Percentiles rank a stretch among this genome's conserved stretches.
Evolutionary conservation across 345 rosid genomes (phyloP).

Genomic region (Fremontodendron californicum): DNA sequence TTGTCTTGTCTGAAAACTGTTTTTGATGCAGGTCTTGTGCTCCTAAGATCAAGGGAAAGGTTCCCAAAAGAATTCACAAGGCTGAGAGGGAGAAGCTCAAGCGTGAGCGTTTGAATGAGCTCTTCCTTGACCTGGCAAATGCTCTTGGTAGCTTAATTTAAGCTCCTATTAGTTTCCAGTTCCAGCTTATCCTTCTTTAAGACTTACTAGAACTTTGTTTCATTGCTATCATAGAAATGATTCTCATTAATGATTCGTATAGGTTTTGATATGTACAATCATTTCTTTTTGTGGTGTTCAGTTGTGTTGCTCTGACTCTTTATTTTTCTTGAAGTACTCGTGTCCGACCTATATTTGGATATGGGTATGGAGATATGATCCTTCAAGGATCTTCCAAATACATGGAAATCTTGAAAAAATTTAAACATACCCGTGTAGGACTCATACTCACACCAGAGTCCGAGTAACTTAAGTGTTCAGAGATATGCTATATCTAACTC

Average conservation of each 20-base stretch:
- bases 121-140: slow-evolving; percentile 65
- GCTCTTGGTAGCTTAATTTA: slow-evolving; percentile 55
- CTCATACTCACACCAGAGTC: too few relatives aligned
- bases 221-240: background rate
- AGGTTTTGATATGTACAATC: background rate
- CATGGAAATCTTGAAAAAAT: too few relatives aligned
- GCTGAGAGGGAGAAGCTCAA: slow-evolving; percentile 87
- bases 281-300: background rate
- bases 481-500: slow-evolving; percentile 7
- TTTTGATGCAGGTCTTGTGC: slow-evolving; percentile 39
- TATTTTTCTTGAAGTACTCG: too few relatives aligned
- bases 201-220: background rate
- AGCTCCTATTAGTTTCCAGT: background rate
- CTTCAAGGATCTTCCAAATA: too few relatives aligned
- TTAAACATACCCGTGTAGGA: too few relatives aligned
- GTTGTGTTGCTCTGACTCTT: too few relatives aligned
- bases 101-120: slow-evolving; percentile 89
- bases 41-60: slow-evolving; percentile 48
- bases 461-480: background rate
- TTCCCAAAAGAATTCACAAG: slow-evolving; percentile 76
- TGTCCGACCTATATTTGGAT: too few relatives aligned
- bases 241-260: background rate
- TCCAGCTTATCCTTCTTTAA: background rate
- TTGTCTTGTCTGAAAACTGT: slow-evolving; percentile 10
- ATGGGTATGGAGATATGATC: background rate